Evolutionary conservation across 352 stramenopile species (phyloP), one percentile per base, ranked within the genome.

Genomic region (Globisporangium canariense): DNA sequence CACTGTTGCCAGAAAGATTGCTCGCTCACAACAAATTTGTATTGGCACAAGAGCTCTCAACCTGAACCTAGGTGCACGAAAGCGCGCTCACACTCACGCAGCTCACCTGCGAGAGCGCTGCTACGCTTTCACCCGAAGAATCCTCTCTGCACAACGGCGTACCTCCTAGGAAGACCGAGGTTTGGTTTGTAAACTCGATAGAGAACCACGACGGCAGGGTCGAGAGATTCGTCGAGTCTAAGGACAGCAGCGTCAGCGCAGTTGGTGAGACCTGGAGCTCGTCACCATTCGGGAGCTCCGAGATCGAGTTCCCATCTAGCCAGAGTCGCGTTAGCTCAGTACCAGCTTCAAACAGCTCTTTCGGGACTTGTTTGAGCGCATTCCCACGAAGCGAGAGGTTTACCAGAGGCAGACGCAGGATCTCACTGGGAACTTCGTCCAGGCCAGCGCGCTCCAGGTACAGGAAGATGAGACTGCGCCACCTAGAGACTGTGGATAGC

Each of bases 371-470:
- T 2, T 18, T 4, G 49, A 59, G 45, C 49, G 49, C 28, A 10
- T 58, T 65, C 36, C 40, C 50, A 51, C 49, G 41, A 16, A 59
- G 47, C 36, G 38, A 57, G 60, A 65, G 50, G 2, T 54, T 38
- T 7, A 59, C 8, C 0, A 59, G 38, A 20, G 49, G 49, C 14
- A 65, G 50, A n/a, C 14, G 5, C 8, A 45, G n/a, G 16, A 52
- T n/a, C 3, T 40, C 11, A 8, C 18, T 45, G 14, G 49, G 25
- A 46, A 45, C 51, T 25, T 36, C 8, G 46, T 4, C 45, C 9
- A 63, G 22, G 1, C 14, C 30, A 13, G 30, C 32, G 14, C 32
- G 20, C 5, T 63, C 58, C 11, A 63, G 43, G 14, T 36, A 58
- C 46, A 65, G 10, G 34, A 65, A 58, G 6, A 28, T 32, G 32